Percentiles rank a stretch among this genome's conserved stretches.
These are phyloP conservation scores for Phaeosphaeria sp. DNA, from an alignment of 2,329 filamentous ascomycete species.

Conservation along the genomic window DNA sequence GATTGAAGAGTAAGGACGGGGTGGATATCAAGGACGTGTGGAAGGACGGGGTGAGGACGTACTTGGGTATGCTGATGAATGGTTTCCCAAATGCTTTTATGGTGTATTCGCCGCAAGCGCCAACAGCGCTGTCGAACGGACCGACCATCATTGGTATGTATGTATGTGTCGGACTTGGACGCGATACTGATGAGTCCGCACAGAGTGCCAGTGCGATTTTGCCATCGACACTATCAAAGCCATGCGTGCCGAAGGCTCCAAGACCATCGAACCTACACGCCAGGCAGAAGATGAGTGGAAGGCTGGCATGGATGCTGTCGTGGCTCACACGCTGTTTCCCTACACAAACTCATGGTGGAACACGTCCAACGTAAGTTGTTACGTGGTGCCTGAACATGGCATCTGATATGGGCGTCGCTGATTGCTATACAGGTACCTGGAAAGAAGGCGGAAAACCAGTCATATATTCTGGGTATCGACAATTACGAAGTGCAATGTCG, in stretches of 20 bases:
- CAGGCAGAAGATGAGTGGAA: slow-evolving; percentile 51
- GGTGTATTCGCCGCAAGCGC: slow-evolving; percentile 53
- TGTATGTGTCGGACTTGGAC: too few species aligned
- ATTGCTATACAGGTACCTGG: too few species aligned
- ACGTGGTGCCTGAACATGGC: too few species aligned
- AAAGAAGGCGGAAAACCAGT: slow-evolving; percentile 51
- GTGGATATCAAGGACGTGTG: slow-evolving; percentile 45
- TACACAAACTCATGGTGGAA: slow-evolving; percentile 52
- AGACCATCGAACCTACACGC: slow-evolving; percentile 45
- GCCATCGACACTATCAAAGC: slow-evolving; percentile 47
- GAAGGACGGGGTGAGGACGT: slow-evolving; percentile 47
- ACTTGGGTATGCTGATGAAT: slow-evolving; percentile 49
- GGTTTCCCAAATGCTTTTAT: slow-evolving; percentile 49
- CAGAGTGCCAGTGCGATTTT: slow-evolving; percentile 49
- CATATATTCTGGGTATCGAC: slow-evolving; percentile 45
- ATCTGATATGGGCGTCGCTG: too few species aligned
- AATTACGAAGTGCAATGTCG: slow-evolving; percentile 26
- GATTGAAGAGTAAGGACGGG: slow-evolving; percentile 39
- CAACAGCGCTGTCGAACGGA: slow-evolving; percentile 54
- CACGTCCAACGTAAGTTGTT: slow-evolving; percentile 47
- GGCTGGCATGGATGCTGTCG: slow-evolving; percentile 41
- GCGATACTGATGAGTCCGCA: background rate
- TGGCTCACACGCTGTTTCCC: slow-evolving; percentile 43
- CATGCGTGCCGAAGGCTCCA: slow-evolving; percentile 34
- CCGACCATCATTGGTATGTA: slow-evolving; percentile 44